A percentile compares a stretch with the other conserved stretches of the same genome.
Evolutionary conservation across 2,329 filamentous ascomycete species (phyloP).

Genomic region (Cercospora sp.): DNA sequence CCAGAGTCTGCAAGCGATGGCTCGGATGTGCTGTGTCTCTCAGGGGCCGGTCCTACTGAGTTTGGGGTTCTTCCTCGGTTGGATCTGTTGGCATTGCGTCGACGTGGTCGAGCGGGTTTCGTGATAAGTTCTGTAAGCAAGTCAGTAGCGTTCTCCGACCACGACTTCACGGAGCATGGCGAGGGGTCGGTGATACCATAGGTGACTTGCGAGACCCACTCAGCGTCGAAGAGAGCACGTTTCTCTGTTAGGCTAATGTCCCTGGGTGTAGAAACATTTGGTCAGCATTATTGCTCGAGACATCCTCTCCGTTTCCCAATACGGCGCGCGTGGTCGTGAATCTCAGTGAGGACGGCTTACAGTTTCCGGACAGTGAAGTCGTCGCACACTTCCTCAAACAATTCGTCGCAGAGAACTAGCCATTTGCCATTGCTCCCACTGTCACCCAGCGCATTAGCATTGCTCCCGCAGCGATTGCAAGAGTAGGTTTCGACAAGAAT

Average conservation of each 20-base stretch:
- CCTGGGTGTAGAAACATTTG: not conserved
- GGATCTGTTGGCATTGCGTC: constrained; percentile 9
- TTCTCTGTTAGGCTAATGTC: constrained; percentile 9
- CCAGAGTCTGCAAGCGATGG: not conserved
- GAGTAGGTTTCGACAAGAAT: not conserved
- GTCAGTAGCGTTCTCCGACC: not conserved
- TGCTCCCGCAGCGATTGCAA: not conserved
- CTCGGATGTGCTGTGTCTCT: not conserved
- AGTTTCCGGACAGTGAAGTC: constrained; percentile 19
- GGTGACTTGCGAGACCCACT: constrained; percentile 20
- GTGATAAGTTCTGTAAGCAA: constrained; percentile 5
- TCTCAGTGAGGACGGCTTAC: not conserved
- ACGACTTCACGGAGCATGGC: not conserved
- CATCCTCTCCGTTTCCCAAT: not conserved
- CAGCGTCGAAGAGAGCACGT: constrained; percentile 18
- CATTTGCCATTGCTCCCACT: constrained; percentile 21
- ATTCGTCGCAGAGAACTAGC: constrained; percentile 20
- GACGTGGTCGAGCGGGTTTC: constrained; percentile 11
- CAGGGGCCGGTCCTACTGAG: not conserved
- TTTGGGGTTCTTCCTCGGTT: not conserved
- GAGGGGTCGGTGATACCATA: constrained; percentile 8
- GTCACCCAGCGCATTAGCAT: not conserved
- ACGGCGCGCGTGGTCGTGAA: not conserved
- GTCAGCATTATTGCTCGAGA: not conserved
- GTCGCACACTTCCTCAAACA: constrained; percentile 20